Conservation (phyloP, 148 eudicot genomes). For the Silene latifolia region DNA sequence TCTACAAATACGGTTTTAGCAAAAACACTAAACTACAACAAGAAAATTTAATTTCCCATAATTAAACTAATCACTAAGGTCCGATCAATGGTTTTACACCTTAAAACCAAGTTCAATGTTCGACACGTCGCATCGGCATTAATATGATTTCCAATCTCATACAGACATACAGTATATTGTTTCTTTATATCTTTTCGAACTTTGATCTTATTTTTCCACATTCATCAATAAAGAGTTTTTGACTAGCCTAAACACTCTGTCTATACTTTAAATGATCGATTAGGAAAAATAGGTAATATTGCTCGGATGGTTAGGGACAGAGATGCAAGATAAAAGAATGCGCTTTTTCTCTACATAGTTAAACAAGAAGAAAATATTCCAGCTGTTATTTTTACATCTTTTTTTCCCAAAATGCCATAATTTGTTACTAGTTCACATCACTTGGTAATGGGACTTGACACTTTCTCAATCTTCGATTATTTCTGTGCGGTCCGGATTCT, state of each 20-base stretch:
- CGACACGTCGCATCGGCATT: neutral
- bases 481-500: too few species aligned
- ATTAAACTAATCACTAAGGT: too few species aligned
- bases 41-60: too few species aligned
- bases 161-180: neutral
- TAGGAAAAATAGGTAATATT: conserved; percentile 19
- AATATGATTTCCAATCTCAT: neutral
- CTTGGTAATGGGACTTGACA: conserved; percentile 18
- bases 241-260: conserved; percentile 24
- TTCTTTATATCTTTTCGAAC: neutral
- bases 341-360: conserved; percentile 16
- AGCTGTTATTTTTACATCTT: conserved; percentile 17
- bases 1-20: too few species aligned
- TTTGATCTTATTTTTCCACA: neutral
- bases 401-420: neutral
- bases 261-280: conserved; percentile 20
- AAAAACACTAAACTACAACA: too few species aligned
- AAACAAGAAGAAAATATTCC: conserved; percentile 2
- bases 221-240: conserved; percentile 4
- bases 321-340: conserved; percentile 3
- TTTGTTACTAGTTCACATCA: conserved; percentile 6
- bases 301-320: conserved; percentile 21
- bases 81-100: too few species aligned
- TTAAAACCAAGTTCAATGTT: neutral
- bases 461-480: neutral